Conservation (phyloP, 2,329 filamentous ascomycete species). For the Arthrobotrys iridis region DNA sequence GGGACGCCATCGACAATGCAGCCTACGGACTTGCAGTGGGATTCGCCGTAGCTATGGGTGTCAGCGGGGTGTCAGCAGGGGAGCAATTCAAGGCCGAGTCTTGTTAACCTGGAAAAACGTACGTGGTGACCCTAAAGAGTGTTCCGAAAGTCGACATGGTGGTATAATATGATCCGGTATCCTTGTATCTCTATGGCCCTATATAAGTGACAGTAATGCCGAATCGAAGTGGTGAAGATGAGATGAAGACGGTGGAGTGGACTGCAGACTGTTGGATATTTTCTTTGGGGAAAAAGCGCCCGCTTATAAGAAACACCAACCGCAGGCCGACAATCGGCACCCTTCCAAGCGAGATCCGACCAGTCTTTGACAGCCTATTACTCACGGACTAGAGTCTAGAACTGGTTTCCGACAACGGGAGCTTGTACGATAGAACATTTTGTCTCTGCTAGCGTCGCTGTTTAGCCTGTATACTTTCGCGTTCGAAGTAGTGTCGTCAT, state of each 20-base stretch:
- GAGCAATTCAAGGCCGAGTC: slow-evolving; percentile 17
- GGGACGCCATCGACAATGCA: slow-evolving; percentile 95
- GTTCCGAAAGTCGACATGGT: slow-evolving; percentile 87
- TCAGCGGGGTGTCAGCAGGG: slow-evolving; percentile 44
- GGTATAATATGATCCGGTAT: neutral
- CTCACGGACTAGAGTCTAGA: neutral
- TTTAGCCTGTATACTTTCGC: neutral
- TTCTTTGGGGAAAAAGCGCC: slow-evolving; percentile 9
- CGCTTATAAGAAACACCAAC: slow-evolving; percentile 23
- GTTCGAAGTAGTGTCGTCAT: neutral
- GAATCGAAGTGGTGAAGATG: slow-evolving; percentile 16
- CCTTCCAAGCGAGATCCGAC: neutral
- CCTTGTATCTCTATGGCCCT: neutral
- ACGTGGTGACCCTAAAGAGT: slow-evolving; percentile 84
- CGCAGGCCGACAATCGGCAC: slow-evolving; percentile 17
- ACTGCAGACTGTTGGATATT: slow-evolving; percentile 7
- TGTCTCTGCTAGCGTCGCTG: neutral
- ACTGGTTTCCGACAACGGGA: slow-evolving; percentile 17
- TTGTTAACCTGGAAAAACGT: slow-evolving; percentile 60
- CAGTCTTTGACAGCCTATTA: slow-evolving; percentile 15
- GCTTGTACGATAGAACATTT: neutral
- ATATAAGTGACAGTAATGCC: neutral
- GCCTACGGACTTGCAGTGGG: slow-evolving; percentile 90
- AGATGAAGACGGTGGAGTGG: neutral
- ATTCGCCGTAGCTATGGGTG: slow-evolving; percentile 75